Evolutionary conservation across 331 rosid species (phyloP).

Genomic region (Erythrophleum ivorense): DNA sequence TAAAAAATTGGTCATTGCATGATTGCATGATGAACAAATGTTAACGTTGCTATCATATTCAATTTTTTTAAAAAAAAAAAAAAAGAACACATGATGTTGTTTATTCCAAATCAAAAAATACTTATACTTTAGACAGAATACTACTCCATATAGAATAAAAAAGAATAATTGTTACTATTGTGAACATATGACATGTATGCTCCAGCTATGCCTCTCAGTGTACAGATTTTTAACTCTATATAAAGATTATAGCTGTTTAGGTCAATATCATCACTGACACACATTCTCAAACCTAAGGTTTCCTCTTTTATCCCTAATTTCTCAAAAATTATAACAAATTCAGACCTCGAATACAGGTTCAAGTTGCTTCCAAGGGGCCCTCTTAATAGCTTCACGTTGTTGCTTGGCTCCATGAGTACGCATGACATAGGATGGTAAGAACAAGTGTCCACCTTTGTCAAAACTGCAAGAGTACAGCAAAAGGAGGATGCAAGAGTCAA

Average conservation of each 20-base stretch:
- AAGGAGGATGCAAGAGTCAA: constrained; percentile 24
- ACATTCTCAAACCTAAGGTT: not conserved
- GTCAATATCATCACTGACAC: not conserved
- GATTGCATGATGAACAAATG: not conserved
- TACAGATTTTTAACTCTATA: not conserved
- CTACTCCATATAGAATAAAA: not conserved
- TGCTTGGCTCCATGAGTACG: constrained; percentile 91
- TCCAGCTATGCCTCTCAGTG: not conserved
- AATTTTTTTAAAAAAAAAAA: too few relatives aligned
- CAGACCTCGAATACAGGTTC: constrained; percentile 84
- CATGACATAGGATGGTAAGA: constrained; percentile 87
- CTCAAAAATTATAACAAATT: constrained; percentile 32
- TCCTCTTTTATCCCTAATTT: not conserved
- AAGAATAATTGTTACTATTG: not conserved
- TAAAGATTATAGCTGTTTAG: not conserved
- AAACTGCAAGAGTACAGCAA: constrained; percentile 59
- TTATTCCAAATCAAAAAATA: not conserved
- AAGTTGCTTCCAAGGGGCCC: constrained; percentile 70
- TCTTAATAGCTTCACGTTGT: constrained; percentile 92
- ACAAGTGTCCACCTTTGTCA: constrained; percentile 93
- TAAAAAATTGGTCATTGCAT: not conserved
- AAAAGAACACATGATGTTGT: too few relatives aligned
- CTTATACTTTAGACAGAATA: not conserved
- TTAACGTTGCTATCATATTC: not conserved
- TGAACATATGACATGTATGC: not conserved